Conservation (phyloP, 495 filamentous ascomycete genomes). For the Cryomyces minteri region DNA sequence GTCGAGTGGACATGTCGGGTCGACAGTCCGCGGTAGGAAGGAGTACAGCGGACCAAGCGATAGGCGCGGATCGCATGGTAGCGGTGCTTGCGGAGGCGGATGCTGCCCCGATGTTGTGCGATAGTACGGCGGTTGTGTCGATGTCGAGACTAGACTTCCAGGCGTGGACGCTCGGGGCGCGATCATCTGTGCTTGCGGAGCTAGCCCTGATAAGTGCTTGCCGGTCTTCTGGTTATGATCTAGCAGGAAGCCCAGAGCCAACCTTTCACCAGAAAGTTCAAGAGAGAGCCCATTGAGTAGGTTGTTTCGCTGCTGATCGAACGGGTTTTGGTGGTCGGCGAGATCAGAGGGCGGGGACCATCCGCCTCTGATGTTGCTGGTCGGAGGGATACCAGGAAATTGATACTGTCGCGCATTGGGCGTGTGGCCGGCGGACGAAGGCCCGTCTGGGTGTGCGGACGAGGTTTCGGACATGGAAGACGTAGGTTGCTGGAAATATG, state of each 20-base stretch:
- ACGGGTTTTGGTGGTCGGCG: constrained; percentile 6
- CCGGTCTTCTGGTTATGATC: constrained; percentile 19
- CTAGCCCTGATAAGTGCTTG: background rate
- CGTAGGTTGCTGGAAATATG: too few species aligned
- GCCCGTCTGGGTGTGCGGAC: constrained; percentile 12
- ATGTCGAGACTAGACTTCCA: constrained; percentile 26
- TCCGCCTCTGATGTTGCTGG: constrained; percentile 6
- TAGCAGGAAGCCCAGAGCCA: constrained; percentile 52
- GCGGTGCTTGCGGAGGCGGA: background rate
- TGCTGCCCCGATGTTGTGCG: too few species aligned
- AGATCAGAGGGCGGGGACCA: too few species aligned
- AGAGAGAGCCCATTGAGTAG: constrained; percentile 33
- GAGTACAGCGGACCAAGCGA: constrained; percentile 25
- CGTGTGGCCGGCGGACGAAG: constrained; percentile 6
- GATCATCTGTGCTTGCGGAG: background rate
- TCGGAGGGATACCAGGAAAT: constrained; percentile 9
- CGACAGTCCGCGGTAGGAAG: constrained; percentile 37
- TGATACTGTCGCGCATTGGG: constrained; percentile 5
- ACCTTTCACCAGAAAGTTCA: constrained; percentile 18
- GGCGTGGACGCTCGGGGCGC: constrained; percentile 9
- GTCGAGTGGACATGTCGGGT: constrained; percentile 56
- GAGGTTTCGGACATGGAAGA: too few species aligned
- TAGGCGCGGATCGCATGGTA: too few species aligned
- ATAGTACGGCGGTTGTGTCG: constrained; percentile 11
- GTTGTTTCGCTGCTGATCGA: constrained; percentile 33